Conservation (phyloP, 2,329 filamentous ascomycete genomes). For the Tolypocladium capitatum region DNA sequence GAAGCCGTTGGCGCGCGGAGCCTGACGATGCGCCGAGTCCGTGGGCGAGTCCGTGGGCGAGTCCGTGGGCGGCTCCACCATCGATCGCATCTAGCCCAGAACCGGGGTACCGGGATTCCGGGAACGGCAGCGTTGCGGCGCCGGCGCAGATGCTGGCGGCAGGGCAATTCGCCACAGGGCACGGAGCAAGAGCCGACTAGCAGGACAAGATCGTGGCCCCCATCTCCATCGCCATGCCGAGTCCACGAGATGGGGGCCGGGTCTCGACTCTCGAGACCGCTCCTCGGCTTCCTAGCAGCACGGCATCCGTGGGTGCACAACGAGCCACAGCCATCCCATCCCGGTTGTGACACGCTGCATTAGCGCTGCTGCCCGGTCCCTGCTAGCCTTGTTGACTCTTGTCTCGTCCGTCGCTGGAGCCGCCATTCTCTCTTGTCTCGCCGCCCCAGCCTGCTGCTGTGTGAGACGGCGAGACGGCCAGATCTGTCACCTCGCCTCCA, state of each 20-base stretch:
- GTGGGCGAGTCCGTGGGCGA: background rate
- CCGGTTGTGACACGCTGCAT: background rate
- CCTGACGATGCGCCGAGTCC: background rate
- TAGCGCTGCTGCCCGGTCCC: background rate
- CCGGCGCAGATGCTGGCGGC: background rate
- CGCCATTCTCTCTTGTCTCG: background rate
- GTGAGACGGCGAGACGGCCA: background rate
- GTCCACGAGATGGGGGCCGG: background rate
- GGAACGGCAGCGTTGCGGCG: too few species aligned
- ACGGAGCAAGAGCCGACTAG: background rate
- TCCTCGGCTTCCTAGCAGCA: background rate
- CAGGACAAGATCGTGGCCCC: background rate
- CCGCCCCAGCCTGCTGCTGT: background rate
- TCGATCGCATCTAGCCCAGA: background rate
- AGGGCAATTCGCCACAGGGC: background rate
- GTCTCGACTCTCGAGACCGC: background rate
- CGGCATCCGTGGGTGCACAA: background rate
- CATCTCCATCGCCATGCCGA: too few species aligned
- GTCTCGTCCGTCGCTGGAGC: conserved; percentile 1
- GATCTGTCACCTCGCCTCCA: background rate
- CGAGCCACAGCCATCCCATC: background rate
- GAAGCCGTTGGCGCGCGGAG: too few species aligned
- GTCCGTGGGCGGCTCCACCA: background rate
- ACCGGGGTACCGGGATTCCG: background rate
- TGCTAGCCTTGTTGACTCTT: conserved; percentile 11